phyloP scores from a whole-genome alignment of 257 asterid genomes.

The Solanum peruvianum region DNA sequence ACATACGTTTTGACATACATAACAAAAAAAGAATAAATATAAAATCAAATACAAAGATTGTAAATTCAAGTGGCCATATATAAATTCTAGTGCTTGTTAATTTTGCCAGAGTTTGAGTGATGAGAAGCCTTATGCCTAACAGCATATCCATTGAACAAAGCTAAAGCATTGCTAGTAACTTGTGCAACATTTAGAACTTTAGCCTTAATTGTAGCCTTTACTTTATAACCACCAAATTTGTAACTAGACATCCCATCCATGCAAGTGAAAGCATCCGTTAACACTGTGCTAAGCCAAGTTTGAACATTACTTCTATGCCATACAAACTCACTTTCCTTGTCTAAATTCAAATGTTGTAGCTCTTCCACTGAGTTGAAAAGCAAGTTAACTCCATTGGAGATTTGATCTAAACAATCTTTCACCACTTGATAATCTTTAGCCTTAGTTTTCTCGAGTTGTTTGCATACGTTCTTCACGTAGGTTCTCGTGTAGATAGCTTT shows the following conservation, averaged over 20 bases:
- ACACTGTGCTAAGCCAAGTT: conserved; percentile 55
- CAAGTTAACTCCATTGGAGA: conserved; percentile 41
- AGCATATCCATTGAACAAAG: conserved; percentile 44
- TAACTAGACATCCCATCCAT: conserved; percentile 42
- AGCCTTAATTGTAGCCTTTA: conserved; percentile 34
- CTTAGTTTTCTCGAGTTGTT: conserved; percentile 15
- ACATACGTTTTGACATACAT: background rate
- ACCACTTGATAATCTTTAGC: conserved; percentile 23
- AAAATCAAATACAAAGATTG: background rate
- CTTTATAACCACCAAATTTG: conserved; percentile 25
- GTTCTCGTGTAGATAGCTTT: conserved; percentile 33
- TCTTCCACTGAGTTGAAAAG: conserved; percentile 38
- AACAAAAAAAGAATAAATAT: background rate
- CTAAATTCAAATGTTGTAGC: conserved; percentile 19
- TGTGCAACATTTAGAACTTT: conserved; percentile 49
- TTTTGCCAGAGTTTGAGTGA: background rate
- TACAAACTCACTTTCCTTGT: conserved; percentile 16
- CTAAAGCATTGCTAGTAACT: conserved; percentile 44
- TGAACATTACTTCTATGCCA: conserved; percentile 57
- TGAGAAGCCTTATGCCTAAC: conserved; percentile 18
- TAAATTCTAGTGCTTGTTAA: background rate
- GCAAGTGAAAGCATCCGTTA: conserved; percentile 40
- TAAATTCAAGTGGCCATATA: background rate
- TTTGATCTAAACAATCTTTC: conserved; percentile 47
- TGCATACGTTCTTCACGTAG: conserved; percentile 32